Evolutionary conservation across 2,329 filamentous ascomycete genomes (phyloP).

Genomic region (Fusarium palustre): DNA sequence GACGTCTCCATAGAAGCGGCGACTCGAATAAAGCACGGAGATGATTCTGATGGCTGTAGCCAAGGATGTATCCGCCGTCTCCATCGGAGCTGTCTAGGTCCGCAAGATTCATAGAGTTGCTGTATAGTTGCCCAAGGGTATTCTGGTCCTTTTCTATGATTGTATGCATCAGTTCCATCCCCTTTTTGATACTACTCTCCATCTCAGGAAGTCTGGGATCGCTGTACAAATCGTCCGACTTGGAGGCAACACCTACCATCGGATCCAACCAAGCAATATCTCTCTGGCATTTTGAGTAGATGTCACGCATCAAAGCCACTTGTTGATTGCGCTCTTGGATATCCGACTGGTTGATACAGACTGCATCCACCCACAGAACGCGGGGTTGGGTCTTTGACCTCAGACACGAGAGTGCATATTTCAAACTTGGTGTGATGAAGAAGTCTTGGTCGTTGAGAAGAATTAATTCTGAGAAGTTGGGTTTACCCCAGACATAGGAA

Average conservation of each 20-base stretch:
- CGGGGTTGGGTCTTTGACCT: background rate
- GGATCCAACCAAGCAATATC: slow-evolving; percentile 34
- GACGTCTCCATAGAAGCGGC: background rate
- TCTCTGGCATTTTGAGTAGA: slow-evolving; percentile 18
- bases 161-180: slow-evolving; percentile 1
- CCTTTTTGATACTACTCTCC: background rate
- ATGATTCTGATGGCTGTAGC: rapidly evolving
- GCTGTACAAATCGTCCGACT: background rate
- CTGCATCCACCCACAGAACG: slow-evolving; percentile 29
- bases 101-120: too few species aligned
- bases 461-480: slow-evolving; percentile 3
- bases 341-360: slow-evolving; percentile 33
- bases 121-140: slow-evolving; percentile 9
- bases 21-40: background rate
- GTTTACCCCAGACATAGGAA: slow-evolving; percentile 33
- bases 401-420: background rate
- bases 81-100: too few species aligned
- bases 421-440: slow-evolving; percentile 9
- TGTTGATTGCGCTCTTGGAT: slow-evolving; percentile 16
- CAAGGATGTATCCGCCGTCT: background rate
- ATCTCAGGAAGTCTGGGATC: rapidly evolving
- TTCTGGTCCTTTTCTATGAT: background rate
- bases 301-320: slow-evolving; percentile 22
- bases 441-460: slow-evolving; percentile 5
- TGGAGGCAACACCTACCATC: background rate